Evolutionary conservation across 805 yeast genomes (phyloP), one percentile per base, ranked within the genome.

Genomic region (Jamesozyma piceae): DNA sequence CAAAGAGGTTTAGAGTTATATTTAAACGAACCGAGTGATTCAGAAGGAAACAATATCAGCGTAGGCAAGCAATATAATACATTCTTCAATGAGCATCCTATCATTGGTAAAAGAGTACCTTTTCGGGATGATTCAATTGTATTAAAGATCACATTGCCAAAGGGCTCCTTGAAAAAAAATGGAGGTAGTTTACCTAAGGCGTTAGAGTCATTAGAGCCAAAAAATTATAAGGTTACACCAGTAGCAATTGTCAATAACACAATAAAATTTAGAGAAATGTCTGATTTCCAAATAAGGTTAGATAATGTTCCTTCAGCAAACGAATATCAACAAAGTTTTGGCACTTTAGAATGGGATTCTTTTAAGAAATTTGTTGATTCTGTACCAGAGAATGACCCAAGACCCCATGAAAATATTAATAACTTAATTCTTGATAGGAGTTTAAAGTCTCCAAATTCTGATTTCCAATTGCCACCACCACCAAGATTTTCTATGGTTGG

Each of bases 261-360:
- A 15, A 80, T 78, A 54, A 73, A 82, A 48, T 90, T 90, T 60
- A 74, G 95, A 51, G 86, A 84, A 49, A 75, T 88, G 72, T 80
- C 90, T 0, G 97, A 89, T 62, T 90, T 87, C 60, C 97, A 92
- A 59, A 73, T 75, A 49, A 66, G 75, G 27, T 74, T 87, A 11
- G 73, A 72, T 39, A 72, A 75, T 50, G 80, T 82, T 13, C 58
- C 66, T 2, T 74, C 78, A 47, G 69, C 74, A 1, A 48, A 60
- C 6, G 66, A 59, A 41, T 62, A 55, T 43, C 51, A 52, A 33
- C 42, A 51, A 4, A 54, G 63, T 30, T 52, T 57, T 42, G 52
- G 54, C 2, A 49, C 62, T 5, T 39, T 60, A n/a, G 58, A 61
- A 21, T 63, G 64, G 62, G 38, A 40, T 3, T 47, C 56, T 17